Base-by-base conservation (phyloP, 768 basidiomycete genomes). In the Tubosaeta sp. region DNA sequence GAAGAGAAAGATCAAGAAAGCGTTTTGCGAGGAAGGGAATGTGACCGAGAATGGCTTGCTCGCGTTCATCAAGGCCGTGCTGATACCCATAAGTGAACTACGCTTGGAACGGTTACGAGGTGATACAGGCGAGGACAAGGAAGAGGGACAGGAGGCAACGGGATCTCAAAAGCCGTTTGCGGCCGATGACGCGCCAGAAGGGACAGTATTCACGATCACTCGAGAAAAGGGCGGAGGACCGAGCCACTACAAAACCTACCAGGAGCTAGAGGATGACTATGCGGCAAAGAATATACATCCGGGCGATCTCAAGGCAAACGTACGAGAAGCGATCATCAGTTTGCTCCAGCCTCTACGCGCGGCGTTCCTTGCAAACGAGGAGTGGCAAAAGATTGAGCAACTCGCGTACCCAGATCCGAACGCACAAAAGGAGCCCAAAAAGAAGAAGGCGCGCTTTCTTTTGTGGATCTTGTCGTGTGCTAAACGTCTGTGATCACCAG, bases 21-120 rank as follows among this genome's bases (percentile, higher is more conserved):
- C 97, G 1, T 93, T 95, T 67, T 98, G 95, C 69, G 93, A 95
- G 61, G 92, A 95, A 61, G 95, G 94, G 14, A 93, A 89, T 64
- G 73, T 84, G 46, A 79, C 82, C 42, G 92, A 89, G 25, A 99
- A 99, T 69, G 95, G 92, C 26, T 73, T 97, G 1, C 79, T 97
- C 5, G 75, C 89, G 2, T 97, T 97, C 74, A 79, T 85, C 55
- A 74, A 86, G 59, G 84, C 88, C 13, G 94, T 95, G n/a, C 68
- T 95, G 53, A 89, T 97, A 59, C 93, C 93, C 31, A 84, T 95
- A 60, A 85, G 83, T 64, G 74, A 88, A 61, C 73, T 97, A 33
- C 80, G 88, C 16, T 64, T 86, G 32, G 87, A 89, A 51, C 78
- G 77, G 22, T 53, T 66, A 50, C 70, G 72, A 7, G 84, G 82